Evolutionary conservation across 2,329 filamentous ascomycete species (phyloP).

Genomic region (Cladophialophora yegresii): DNA sequence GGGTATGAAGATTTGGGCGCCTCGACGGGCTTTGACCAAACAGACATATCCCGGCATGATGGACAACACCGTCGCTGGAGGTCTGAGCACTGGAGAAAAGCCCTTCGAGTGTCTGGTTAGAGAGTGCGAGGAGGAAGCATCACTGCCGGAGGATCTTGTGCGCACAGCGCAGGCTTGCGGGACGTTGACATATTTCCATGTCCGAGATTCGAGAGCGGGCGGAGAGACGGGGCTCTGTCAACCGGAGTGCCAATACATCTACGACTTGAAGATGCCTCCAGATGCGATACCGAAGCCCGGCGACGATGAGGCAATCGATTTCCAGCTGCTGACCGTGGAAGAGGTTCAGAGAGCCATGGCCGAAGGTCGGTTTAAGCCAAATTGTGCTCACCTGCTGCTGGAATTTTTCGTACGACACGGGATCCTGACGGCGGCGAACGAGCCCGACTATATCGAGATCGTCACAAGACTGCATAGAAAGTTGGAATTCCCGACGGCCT

Average conservation of each 20-base stretch:
- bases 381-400: conserved; percentile 79
- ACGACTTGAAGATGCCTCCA: conserved; percentile 75
- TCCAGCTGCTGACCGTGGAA: conserved; percentile 74
- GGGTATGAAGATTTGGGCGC: conserved; percentile 80
- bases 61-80: conserved; percentile 90
- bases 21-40: conserved; percentile 73
- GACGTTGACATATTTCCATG: conserved; percentile 79
- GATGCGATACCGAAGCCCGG: conserved; percentile 72
- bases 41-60: conserved; percentile 88
- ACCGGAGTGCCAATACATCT: conserved; percentile 89
- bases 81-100: conserved; percentile 76
- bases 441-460: conserved; percentile 77
- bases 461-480: conserved; percentile 71
- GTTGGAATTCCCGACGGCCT: conserved; percentile 75
- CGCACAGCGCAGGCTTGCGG: conserved; percentile 62
- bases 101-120: conserved; percentile 80
- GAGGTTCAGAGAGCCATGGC: conserved; percentile 71
- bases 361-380: conserved; percentile 83
- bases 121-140: conserved; percentile 88
- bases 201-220: conserved; percentile 72
- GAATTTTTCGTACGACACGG: conserved; percentile 90
- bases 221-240: conserved; percentile 81
- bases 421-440: conserved; percentile 75
- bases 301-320: conserved; percentile 86
- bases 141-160: conserved; percentile 70